These are phyloP conservation scores for Phycomyces blakesleeanus DNA, from an alignment of 192 early-diverging fungal species.

Conservation along the genomic window DNA sequence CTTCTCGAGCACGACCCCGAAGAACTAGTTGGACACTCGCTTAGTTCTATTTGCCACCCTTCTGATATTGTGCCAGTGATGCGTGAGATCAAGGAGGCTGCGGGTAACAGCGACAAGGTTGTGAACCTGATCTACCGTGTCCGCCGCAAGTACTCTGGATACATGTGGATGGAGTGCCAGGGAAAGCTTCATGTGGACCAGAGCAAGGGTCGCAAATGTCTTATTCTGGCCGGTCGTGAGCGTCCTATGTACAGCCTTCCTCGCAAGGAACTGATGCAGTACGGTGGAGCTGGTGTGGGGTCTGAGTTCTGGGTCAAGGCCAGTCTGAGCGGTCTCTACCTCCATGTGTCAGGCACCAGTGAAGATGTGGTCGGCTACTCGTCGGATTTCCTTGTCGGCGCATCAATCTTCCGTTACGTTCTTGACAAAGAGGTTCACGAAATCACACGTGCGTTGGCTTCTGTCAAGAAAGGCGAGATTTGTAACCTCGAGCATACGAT, in stretches of 20 bases:
- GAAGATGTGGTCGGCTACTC: slow-evolving; percentile 18
- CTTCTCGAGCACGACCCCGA: slow-evolving; percentile 52
- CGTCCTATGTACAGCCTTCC: slow-evolving; percentile 36
- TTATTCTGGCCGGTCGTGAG: slow-evolving; percentile 58
- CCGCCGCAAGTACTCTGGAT: slow-evolving; percentile 49
- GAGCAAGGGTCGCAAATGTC: slow-evolving; percentile 62
- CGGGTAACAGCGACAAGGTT: slow-evolving; percentile 26
- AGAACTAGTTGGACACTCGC: slow-evolving; percentile 50
- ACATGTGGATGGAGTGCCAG: slow-evolving; percentile 61
- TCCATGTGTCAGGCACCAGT: slow-evolving; percentile 37
- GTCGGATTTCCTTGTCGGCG: slow-evolving; percentile 29
- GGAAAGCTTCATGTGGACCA: slow-evolving; percentile 61
- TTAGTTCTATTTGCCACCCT: slow-evolving; percentile 62
- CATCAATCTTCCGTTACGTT: slow-evolving; percentile 36
- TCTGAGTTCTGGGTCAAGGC: slow-evolving; percentile 59
- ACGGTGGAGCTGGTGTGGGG: slow-evolving; percentile 8
- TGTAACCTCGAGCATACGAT: slow-evolving; percentile 32
- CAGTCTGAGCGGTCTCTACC: slow-evolving; percentile 48
- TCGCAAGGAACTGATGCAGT: slow-evolving; percentile 12
- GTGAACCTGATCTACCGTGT: slow-evolving; percentile 61
- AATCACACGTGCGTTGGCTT: slow-evolving; percentile 27
- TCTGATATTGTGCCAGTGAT: slow-evolving; percentile 62
- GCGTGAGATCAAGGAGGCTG: slow-evolving; percentile 53
- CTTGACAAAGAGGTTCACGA: slow-evolving; percentile 28
- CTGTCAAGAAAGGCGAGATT: slow-evolving; percentile 20